A percentile compares a stretch with the other conserved stretches of the same genome.
Conservation (phyloP, 2,329 filamentous ascomycete species). For the Exophiala dermatitidis region DNA sequence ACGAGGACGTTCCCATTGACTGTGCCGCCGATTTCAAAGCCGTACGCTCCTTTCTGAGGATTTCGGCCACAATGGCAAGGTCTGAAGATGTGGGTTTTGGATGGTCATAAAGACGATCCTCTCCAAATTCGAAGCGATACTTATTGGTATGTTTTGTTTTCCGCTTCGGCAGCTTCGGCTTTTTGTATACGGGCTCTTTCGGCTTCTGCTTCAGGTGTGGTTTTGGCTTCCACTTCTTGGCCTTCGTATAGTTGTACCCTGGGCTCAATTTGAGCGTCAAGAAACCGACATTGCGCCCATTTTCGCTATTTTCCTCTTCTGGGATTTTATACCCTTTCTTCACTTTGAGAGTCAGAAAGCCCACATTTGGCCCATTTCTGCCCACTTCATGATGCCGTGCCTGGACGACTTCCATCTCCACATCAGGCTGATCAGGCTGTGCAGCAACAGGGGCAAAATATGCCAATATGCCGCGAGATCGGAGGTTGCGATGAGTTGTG, state of each 20-base stretch:
- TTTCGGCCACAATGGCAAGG: slow-evolving; percentile 6
- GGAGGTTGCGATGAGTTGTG: neutral
- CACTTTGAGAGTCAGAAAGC: no score
- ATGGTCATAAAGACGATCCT: slow-evolving; percentile 4
- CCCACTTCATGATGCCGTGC: no score
- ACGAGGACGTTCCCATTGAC: neutral
- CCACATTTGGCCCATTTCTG: no score
- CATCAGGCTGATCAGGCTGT: no score
- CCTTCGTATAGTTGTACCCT: neutral
- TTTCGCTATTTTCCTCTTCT: neutral
- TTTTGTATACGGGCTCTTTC: neutral
- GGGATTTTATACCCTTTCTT: no score
- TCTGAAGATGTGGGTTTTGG: neutral
- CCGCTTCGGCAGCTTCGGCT: neutral
- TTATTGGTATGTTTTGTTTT: slow-evolving; percentile 6
- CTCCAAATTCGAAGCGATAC: slow-evolving; percentile 15
- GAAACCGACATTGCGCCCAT: neutral
- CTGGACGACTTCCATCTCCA: no score
- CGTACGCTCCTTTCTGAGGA: slow-evolving; percentile 8
- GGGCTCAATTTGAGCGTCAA: neutral
- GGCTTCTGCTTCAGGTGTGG: neutral
- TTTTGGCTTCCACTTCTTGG: neutral
- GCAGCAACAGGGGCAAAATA: no score
- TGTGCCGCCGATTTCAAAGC: neutral
- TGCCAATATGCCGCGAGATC: neutral